Base-by-base conservation (phyloP, 345 rosid species). In the Salix arbutifolia region DNA sequence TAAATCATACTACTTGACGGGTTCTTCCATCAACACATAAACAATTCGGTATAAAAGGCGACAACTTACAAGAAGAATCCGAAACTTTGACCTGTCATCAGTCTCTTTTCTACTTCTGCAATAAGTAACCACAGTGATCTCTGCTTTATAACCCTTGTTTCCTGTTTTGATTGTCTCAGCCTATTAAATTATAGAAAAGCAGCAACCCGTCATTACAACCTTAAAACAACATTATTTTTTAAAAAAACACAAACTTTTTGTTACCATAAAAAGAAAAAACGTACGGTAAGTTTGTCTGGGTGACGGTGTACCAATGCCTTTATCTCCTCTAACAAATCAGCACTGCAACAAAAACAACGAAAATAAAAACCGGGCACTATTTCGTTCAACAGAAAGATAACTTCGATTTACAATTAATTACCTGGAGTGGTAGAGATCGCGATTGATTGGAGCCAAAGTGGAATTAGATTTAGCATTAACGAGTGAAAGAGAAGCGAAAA, bases 61-160 rank as follows among this genome's bases (percentile, higher is more conserved):
- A 60, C 76, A 75, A 92, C 97, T 88, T 91, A 96, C 98, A 67
- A 96, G 97, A 81, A 96, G 97, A 77, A 96, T 88, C 79, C 99
- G 88, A 74, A 94, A 92, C 88, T 90, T 90, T 8, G 97, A 87
- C 74, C 84, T 77, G 35, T 87, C 92, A 76, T 86, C 88, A 68
- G 40, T 60, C 18, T 86, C 88, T 76, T 76, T 80, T 64, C 82
- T 69, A 74, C 83, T 81, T 8, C 79, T 85, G 83, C 79, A 78
- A 80, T 89, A 96, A 40, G 98, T 96, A 81, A 92, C 90, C 52
- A 90, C 90, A 0, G 84, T 83, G 37, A 93, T 71, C 87, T 90
- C 89, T 4, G 98, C 89, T 52, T 71, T 78, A 72, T 96, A 96
- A 21, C 97, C 97, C 78, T 77, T 88, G 85, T 89, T 96, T 67